phyloP scores from a whole-genome alignment of 2,329 filamentous ascomycete species.

The Colletotrichum sp. region DNA sequence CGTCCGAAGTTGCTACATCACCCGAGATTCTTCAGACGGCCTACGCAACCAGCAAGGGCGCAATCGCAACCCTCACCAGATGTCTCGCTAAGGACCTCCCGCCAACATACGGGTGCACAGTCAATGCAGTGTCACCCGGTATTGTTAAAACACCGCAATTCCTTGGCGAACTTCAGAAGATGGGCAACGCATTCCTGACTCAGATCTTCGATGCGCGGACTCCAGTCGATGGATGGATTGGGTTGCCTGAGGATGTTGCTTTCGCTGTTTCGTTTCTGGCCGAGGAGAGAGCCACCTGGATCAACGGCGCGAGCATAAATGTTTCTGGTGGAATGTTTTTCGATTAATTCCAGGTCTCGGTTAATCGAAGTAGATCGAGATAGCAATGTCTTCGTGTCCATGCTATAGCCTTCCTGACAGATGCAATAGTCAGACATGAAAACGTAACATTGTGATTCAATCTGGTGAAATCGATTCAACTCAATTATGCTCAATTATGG shows the following conservation, averaged over 20 bases:
- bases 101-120: conserved; percentile 48
- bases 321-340: conserved; percentile 29
- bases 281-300: conserved; percentile 49
- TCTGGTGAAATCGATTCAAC: neutral
- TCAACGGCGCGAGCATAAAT: conserved; percentile 44
- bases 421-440: neutral
- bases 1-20: conserved; percentile 37
- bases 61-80: conserved; percentile 51
- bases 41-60: conserved; percentile 55
- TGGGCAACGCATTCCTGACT: conserved; percentile 31
- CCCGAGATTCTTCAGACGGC: conserved; percentile 46
- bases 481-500: neutral
- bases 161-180: conserved; percentile 39
- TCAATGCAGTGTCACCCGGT: conserved; percentile 49
- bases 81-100: conserved; percentile 50
- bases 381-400: neutral
- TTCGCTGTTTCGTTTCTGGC: conserved; percentile 50
- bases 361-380: neutral
- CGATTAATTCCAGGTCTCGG: neutral
- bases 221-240: conserved; percentile 47
- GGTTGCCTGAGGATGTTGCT: conserved; percentile 49
- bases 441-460: neutral
- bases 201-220: conserved; percentile 47
- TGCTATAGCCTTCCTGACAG: no score
- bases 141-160: conserved; percentile 46